Percentiles rank a stretch among this genome's conserved stretches.
Evolutionary conservation across 2,329 filamentous ascomycete species (phyloP).

Genomic region (Claviceps pazoutovae): DNA sequence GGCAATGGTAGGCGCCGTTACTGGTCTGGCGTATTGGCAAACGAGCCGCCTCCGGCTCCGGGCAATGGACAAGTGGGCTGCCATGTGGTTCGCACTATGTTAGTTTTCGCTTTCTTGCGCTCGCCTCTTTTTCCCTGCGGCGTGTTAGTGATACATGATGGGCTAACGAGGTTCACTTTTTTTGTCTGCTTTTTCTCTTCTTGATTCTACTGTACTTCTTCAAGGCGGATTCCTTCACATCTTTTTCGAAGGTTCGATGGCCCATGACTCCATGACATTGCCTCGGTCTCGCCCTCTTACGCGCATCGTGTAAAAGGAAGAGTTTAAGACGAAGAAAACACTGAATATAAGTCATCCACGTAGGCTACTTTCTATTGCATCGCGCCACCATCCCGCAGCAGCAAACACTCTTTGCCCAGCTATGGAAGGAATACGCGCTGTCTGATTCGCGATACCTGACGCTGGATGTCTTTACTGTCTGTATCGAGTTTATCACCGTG

Average conservation of each 20-base stretch:
- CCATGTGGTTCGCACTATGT: constrained; percentile 44
- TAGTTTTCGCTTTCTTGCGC: constrained; percentile 11
- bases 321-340: background rate
- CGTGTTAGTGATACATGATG: background rate
- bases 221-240: constrained; percentile 57
- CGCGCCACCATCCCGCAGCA: constrained; percentile 50
- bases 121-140: background rate
- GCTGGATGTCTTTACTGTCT: constrained; percentile 71
- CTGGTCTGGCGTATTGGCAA: constrained; percentile 18
- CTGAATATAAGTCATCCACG: background rate
- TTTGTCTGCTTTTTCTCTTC: background rate
- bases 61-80: constrained; percentile 25
- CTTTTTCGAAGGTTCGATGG: constrained; percentile 59
- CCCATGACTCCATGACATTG: background rate
- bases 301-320: background rate
- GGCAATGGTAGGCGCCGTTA: constrained; percentile 20
- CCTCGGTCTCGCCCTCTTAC: background rate
- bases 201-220: background rate
- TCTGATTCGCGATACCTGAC: constrained; percentile 81
- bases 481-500: constrained; percentile 70
- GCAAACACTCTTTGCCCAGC: constrained; percentile 64
- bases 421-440: constrained; percentile 87
- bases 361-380: constrained; percentile 63
- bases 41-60: constrained; percentile 12
- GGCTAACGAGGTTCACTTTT: background rate